Evolutionary conservation across 495 filamentous ascomycete species (phyloP).

Genomic region (Daldinia grandis): DNA sequence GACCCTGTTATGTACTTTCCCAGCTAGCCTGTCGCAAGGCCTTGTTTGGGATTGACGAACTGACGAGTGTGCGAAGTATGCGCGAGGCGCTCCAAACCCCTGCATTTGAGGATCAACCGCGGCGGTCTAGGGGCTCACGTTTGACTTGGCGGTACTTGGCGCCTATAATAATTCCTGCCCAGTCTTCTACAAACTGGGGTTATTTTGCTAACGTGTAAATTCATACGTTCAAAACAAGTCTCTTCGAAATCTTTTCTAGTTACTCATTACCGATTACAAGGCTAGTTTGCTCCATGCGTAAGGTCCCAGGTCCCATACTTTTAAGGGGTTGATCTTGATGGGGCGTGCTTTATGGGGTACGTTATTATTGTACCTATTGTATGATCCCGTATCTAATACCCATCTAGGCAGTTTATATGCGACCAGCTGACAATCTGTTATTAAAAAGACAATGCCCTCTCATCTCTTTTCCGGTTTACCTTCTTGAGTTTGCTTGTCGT

Average conservation of each 20-base stretch:
- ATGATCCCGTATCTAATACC: background rate
- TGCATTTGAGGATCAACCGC: slow-evolving; percentile 37
- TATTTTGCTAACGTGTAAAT: slow-evolving; percentile 17
- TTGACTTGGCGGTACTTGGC: slow-evolving; percentile 44
- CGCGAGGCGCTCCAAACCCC: slow-evolving; percentile 23
- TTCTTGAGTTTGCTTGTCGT: slow-evolving; percentile 13
- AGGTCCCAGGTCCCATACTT: slow-evolving; percentile 23
- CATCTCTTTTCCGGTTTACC: slow-evolving; percentile 14
- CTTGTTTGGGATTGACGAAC: slow-evolving; percentile 32
- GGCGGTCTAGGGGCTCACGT: slow-evolving; percentile 34
- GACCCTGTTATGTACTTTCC: slow-evolving; percentile 37
- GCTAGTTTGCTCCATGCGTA: slow-evolving; percentile 1
- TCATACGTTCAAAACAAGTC: slow-evolving; percentile 21
- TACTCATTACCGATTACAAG: slow-evolving; percentile 17
- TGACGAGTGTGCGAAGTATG: background rate
- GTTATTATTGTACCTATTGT: background rate
- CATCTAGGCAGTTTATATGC: slow-evolving; percentile 3
- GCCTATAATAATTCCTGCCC: slow-evolving; percentile 26
- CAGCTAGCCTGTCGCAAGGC: slow-evolving; percentile 35
- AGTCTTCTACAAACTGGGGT: slow-evolving; percentile 20
- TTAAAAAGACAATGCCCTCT: slow-evolving; percentile 23
- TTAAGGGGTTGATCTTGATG: slow-evolving; percentile 35
- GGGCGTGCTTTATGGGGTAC: slow-evolving; percentile 14
- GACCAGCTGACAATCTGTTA: slow-evolving; percentile 9
- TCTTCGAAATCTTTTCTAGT: slow-evolving; percentile 19